These are phyloP conservation scores for Schizochytrium sp. DNA, from an alignment of 108 stramenopile genomes.

Conservation along the genomic window DNA sequence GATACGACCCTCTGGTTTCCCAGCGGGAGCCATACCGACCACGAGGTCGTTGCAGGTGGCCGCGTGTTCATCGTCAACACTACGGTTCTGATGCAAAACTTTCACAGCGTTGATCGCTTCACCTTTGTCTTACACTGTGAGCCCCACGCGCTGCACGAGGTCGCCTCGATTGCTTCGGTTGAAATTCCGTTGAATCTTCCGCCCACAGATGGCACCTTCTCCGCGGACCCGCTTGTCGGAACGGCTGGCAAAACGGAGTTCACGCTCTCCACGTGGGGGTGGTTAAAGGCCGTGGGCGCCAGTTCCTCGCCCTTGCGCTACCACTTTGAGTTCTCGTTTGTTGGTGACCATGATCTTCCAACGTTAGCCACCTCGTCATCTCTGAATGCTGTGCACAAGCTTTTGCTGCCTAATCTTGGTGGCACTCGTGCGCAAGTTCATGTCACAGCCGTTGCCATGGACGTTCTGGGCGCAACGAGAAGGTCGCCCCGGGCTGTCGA, in stretches of 20 bases:
- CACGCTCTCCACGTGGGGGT: neutral
- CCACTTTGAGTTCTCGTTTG: neutral
- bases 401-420: neutral
- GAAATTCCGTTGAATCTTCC: neutral
- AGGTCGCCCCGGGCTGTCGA: no score
- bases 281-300: neutral
- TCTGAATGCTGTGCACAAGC: neutral
- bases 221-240: neutral
- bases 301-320: neutral
- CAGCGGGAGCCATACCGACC: neutral
- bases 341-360: neutral
- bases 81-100: neutral
- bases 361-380: neutral
- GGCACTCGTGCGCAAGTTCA: neutral
- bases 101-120: neutral
- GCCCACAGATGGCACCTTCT: neutral
- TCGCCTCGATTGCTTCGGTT: neutral
- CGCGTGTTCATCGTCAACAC: neutral
- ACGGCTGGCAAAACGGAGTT: neutral
- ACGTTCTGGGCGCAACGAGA: neutral
- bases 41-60: neutral
- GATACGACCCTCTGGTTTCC: neutral
- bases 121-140: neutral
- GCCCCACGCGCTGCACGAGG: neutral
- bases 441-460: neutral